A percentile compares a stretch with the other conserved stretches of the same genome.
phyloP scores from a whole-genome alignment of 2,329 filamentous ascomycete genomes.

The Monosporascus sp. region DNA sequence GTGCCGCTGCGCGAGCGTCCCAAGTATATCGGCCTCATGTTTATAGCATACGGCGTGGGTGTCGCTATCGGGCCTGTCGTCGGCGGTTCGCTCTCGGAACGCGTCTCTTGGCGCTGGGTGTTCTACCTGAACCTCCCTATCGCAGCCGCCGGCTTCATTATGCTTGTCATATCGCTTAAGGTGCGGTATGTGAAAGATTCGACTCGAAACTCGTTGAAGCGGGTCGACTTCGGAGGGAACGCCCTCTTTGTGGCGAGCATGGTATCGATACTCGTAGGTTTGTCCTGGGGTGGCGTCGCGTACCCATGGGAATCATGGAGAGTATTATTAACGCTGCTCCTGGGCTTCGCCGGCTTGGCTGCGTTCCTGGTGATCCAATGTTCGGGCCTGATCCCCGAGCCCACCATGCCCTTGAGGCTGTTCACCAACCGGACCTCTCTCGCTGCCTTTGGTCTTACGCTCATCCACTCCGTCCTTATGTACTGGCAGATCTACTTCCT shows the following conservation, averaged over 20 bases:
- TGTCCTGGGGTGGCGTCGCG: constrained; percentile 16
- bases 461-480: constrained; percentile 29
- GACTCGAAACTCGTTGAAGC: constrained; percentile 6
- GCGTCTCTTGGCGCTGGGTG: constrained; percentile 35
- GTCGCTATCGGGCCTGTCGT: constrained; percentile 29
- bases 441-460: constrained; percentile 24
- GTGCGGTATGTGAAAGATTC: background rate
- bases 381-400: background rate
- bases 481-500: constrained; percentile 31
- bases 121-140: constrained; percentile 29
- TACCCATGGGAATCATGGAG: background rate
- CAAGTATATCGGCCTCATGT: constrained; percentile 34
- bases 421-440: constrained; percentile 36
- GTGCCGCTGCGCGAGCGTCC: constrained; percentile 43
- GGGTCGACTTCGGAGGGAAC: constrained; percentile 31
- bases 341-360: background rate
- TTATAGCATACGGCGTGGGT: constrained; percentile 29
- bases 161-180: constrained; percentile 23
- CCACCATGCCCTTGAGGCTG: constrained; percentile 35
- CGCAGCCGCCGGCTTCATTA: constrained; percentile 17
- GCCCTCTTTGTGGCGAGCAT: constrained; percentile 26
- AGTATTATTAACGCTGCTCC: background rate
- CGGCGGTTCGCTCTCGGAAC: constrained; percentile 24
- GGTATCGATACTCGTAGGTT: constrained; percentile 28
- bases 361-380: background rate